Evolutionary conservation across 805 yeast species (phyloP).

Genomic region (Limtongia smithiae): DNA sequence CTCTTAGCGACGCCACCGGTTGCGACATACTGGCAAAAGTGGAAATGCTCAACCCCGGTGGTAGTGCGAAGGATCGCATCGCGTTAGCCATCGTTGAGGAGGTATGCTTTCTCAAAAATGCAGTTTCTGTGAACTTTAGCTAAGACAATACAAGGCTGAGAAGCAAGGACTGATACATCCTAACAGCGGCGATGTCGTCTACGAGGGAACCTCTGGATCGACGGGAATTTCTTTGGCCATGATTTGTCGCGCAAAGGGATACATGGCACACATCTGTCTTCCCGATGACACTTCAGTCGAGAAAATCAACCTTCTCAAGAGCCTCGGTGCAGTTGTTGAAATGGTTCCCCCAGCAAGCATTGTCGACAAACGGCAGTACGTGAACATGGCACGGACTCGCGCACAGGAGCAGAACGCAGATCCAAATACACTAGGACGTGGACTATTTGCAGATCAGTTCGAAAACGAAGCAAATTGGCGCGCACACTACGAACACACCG

Average conservation of each 20-base stretch:
- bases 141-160: slow-evolving; percentile 52
- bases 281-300: slow-evolving; percentile 92
- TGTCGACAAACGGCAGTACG: slow-evolving; percentile 90
- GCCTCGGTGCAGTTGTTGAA: slow-evolving; percentile 78
- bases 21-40: slow-evolving; percentile 82
- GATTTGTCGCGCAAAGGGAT: slow-evolving; percentile 84
- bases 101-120: slow-evolving; percentile 36
- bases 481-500: slow-evolving; percentile 76
- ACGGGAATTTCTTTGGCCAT: slow-evolving; percentile 93
- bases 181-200: slow-evolving; percentile 65
- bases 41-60: slow-evolving; percentile 87
- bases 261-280: slow-evolving; percentile 84
- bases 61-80: slow-evolving; percentile 92
- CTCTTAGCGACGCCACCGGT: slow-evolving; percentile 69
- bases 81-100: slow-evolving; percentile 77
- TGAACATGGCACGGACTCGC: slow-evolving; percentile 73
- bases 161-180: slow-evolving; percentile 54
- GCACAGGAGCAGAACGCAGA: slow-evolving; percentile 48
- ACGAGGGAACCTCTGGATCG: slow-evolving; percentile 95
- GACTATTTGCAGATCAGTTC: slow-evolving; percentile 91
- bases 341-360: slow-evolving; percentile 92
- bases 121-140: slow-evolving; percentile 44
- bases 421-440: slow-evolving; percentile 43
- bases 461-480: slow-evolving; percentile 91
- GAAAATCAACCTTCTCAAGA: slow-evolving; percentile 64